Conservation (phyloP, 1,139 yeast species). For the Suhomyces atakaporum region DNA sequence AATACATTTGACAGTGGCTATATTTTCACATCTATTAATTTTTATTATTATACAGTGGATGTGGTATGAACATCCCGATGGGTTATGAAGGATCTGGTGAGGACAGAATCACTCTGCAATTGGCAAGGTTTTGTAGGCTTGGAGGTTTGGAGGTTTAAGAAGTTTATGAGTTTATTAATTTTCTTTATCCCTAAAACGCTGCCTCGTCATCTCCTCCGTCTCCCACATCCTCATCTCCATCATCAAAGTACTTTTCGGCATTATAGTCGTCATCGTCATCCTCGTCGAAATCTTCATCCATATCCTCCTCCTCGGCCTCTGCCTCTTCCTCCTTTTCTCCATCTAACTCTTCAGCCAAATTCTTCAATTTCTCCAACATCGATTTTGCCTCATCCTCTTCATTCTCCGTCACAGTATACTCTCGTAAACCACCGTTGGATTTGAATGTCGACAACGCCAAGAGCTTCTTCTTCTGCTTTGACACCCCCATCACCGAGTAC, state of each 20-base stretch:
- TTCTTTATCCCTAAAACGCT: constrained; percentile 15
- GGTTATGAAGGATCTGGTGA: no score
- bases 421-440: constrained; percentile 48
- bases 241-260: constrained; percentile 59
- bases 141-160: no score
- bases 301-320: constrained; percentile 47
- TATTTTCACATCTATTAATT: no score
- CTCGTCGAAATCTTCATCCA: constrained; percentile 61
- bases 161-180: no score
- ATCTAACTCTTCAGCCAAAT: constrained; percentile 60
- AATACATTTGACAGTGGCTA: no score
- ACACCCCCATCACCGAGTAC: constrained; percentile 71
- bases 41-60: no score
- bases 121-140: no score
- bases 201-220: constrained; percentile 71
- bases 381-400: constrained; percentile 40
- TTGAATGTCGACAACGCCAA: constrained; percentile 52
- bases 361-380: constrained; percentile 60
- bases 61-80: no score
- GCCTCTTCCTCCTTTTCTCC: constrained; percentile 40
- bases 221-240: constrained; percentile 75
- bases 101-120: no score
- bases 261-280: constrained; percentile 68
- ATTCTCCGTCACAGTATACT: constrained; percentile 26
- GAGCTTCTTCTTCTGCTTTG: constrained; percentile 54